Percentiles rank a stretch among this genome's conserved stretches.
phyloP scores from a whole-genome alignment of 768 basidiomycete genomes.

The Hygrocybe coccinea region DNA sequence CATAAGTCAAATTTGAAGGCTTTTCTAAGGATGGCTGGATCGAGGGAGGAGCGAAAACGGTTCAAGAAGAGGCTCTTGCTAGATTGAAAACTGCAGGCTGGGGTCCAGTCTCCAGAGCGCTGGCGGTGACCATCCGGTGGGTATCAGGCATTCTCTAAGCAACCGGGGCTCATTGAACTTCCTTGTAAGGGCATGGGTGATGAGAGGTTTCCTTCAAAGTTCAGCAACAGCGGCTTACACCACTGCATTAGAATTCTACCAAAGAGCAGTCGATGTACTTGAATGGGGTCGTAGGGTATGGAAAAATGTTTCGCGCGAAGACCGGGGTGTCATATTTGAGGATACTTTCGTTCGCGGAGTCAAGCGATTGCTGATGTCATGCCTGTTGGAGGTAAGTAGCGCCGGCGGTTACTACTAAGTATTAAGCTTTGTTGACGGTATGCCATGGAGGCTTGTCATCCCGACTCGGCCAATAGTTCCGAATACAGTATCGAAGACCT shows the following conservation, averaged over 20 bases:
- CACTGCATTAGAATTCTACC: constrained; percentile 32
- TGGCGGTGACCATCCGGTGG: constrained; percentile 37
- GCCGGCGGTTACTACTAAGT: background rate
- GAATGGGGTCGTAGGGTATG: constrained; percentile 40
- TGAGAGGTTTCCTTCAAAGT: constrained; percentile 32
- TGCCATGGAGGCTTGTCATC: constrained; percentile 7
- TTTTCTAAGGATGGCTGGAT: constrained; percentile 29
- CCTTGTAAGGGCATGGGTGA: constrained; percentile 34
- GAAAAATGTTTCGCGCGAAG: constrained; percentile 34
- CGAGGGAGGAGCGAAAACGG: constrained; percentile 26
- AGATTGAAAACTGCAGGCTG: constrained; percentile 20
- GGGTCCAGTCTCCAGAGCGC: constrained; percentile 28
- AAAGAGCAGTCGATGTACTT: constrained; percentile 36
- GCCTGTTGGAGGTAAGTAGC: constrained; percentile 20
- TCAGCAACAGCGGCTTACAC: constrained; percentile 13
- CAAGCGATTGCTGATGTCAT: constrained; percentile 31
- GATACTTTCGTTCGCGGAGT: constrained; percentile 38
- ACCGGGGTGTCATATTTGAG: constrained; percentile 42
- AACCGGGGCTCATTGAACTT: constrained; percentile 9
- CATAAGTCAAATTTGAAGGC: constrained; percentile 26
- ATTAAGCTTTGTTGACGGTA: constrained; percentile 4
- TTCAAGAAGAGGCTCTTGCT: constrained; percentile 31
- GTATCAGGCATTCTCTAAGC: constrained; percentile 17
- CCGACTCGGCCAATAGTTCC: constrained; percentile 7
- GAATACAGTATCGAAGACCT: constrained; percentile 27